phyloP scores from a whole-genome alignment of 306 rosid species.

The Cicer yamashitae region DNA sequence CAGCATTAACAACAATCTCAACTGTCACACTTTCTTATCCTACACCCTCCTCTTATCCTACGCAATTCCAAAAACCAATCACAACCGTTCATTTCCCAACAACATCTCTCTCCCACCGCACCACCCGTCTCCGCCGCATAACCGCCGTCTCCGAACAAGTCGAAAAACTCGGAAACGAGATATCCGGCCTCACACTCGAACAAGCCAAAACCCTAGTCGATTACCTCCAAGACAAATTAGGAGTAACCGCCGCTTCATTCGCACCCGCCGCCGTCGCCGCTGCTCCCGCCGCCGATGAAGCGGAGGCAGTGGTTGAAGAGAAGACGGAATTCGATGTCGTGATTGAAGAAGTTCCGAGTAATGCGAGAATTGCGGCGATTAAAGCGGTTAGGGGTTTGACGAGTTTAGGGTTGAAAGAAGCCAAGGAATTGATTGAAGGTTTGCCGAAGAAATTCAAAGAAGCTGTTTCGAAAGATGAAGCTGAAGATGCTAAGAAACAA shows the following conservation, averaged over 20 bases:
- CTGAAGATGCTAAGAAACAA: conserved; percentile 92
- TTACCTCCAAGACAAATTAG: conserved; percentile 89
- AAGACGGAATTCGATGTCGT: conserved; percentile 95
- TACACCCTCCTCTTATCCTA: conserved; percentile 44
- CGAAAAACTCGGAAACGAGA: conserved; percentile 66
- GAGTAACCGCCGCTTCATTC: conserved; percentile 84
- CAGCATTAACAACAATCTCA: conserved; percentile 55
- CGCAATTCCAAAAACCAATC: conserved; percentile 49
- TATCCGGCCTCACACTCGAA: conserved; percentile 72
- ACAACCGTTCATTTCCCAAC: conserved; percentile 54
- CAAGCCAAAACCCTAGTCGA: conserved; percentile 87
- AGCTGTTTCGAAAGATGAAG: conserved; percentile 78
- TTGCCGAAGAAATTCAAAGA: conserved; percentile 94
- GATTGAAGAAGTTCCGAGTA: conserved; percentile 88
- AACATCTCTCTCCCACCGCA: conserved; percentile 52
- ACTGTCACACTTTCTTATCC: conserved; percentile 57
- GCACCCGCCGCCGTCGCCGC: conserved; percentile 73
- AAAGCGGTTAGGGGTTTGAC: conserved; percentile 86
- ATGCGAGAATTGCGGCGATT: conserved; percentile 78
- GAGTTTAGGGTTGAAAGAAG: conserved; percentile 88
- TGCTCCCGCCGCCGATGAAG: conserved; percentile 47
- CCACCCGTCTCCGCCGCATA: conserved; percentile 62
- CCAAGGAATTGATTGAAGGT: conserved; percentile 89
- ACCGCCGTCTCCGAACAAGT: conserved; percentile 70
- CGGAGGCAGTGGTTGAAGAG: conserved; percentile 58